Conservation (phyloP, 352 stramenopile species). For the Globisporangium cylindrosporum region DNA sequence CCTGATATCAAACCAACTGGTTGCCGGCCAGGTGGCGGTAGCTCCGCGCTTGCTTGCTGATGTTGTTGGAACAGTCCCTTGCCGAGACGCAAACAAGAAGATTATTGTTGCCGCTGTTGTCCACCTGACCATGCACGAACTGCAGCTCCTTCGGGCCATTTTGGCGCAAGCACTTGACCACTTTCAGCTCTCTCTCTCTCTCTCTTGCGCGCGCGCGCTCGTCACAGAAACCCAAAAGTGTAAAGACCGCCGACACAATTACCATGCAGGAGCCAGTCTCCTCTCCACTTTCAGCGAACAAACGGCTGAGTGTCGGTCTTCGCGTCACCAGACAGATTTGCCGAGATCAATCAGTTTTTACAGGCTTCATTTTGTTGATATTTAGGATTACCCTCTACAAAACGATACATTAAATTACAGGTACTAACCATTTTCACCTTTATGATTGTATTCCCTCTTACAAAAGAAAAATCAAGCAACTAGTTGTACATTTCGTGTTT, state of each 20-base stretch:
- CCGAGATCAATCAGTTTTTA: neutral
- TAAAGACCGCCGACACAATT: neutral
- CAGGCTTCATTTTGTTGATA: neutral
- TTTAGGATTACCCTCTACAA: no score
- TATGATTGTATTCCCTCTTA: no score
- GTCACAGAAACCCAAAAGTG: constrained; percentile 1
- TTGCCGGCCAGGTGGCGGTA: neutral
- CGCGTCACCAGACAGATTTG: constrained; percentile 5
- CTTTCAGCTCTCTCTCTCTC: neutral
- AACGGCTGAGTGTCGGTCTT: constrained; percentile 8
- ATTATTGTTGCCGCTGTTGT: neutral
- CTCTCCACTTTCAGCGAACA: neutral
- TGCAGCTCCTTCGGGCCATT: neutral
- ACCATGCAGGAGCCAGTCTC: constrained; percentile 6
- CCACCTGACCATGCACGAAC: neutral
- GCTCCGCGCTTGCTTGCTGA: neutral
- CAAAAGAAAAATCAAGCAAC: no score
- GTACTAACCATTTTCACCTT: no score
- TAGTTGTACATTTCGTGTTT: neutral
- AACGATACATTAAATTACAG: no score
- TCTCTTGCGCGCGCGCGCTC: neutral
- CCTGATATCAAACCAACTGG: neutral
- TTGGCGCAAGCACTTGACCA: neutral
- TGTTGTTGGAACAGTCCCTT: neutral
- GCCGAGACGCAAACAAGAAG: neutral